These are phyloP conservation scores for Pleurotus ostreatus DNA, from an alignment of 768 basidiomycete genomes.

Conservation along the genomic window DNA sequence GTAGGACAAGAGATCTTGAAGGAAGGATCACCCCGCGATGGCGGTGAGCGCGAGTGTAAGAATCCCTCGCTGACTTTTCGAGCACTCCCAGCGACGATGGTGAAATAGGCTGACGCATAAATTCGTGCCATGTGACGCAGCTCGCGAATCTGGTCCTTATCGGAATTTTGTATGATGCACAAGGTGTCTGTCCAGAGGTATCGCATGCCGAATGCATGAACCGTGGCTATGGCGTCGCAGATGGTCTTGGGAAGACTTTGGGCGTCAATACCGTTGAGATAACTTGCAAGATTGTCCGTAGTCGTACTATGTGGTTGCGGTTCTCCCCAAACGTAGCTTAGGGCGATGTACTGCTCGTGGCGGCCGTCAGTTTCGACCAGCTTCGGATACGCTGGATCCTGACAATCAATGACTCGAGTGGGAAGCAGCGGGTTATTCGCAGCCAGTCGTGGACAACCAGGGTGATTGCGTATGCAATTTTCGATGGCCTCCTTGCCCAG, in stretches of 20 bases:
- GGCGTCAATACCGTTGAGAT: neutral
- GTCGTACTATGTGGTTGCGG: neutral
- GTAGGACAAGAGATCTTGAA: neutral
- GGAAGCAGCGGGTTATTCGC: neutral
- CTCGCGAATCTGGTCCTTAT: neutral
- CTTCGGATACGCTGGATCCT: neutral
- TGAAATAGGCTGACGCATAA: neutral
- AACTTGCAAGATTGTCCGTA: neutral
- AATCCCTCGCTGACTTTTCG: neutral
- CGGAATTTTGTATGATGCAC: conserved; percentile 1
- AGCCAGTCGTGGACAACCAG: neutral
- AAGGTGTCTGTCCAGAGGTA: neutral
- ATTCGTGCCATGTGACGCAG: neutral
- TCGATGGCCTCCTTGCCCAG: neutral
- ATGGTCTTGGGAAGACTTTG: neutral
- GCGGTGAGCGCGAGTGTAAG: neutral
- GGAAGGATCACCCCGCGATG: neutral
- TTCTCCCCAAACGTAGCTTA: conserved; percentile 2
- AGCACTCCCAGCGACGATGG: neutral
- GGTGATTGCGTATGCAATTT: neutral
- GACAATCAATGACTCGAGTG: neutral
- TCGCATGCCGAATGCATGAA: neutral
- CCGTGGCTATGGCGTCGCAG: neutral
- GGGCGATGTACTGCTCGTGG: neutral
- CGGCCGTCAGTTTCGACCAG: neutral